Percentiles rank a stretch among this genome's conserved stretches.
Conservation (phyloP, 2,329 filamentous ascomycete species). For the Chrysosporium keratinophilum region DNA sequence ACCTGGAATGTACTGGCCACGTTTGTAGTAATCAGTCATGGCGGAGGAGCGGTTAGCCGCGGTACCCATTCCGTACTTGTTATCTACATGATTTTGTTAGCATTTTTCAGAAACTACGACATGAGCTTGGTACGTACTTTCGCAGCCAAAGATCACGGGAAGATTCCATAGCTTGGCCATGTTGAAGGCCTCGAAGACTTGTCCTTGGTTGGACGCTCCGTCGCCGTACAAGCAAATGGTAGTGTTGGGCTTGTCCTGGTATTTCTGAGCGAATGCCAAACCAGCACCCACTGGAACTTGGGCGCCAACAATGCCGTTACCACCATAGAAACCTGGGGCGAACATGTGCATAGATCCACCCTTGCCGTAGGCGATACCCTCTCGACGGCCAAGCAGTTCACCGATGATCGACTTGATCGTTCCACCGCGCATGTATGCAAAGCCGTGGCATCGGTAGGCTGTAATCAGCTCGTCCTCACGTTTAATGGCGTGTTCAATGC, state of each 20-base stretch:
- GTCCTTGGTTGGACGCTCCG: conserved; percentile 96
- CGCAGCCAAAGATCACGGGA: conserved; percentile 89
- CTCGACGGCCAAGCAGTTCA: conserved; percentile 85
- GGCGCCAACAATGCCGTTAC: conserved; percentile 97
- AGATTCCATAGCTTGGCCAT: conserved; percentile 99
- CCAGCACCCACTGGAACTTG: conserved; percentile 96
- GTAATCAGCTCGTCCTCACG: conserved; percentile 92
- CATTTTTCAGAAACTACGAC: not conserved
- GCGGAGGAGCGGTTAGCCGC: conserved; percentile 87
- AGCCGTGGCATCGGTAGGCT: conserved; percentile 97
- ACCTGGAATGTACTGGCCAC: conserved; percentile 97
- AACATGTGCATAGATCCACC: conserved; percentile 99
- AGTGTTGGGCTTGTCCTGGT: conserved; percentile 75
- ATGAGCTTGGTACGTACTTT: conserved; percentile 58
- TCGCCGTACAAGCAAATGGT: conserved; percentile 91
- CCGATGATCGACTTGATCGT: conserved; percentile 87
- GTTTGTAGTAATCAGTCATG: conserved; percentile 99
- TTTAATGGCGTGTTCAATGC: conserved; percentile 91
- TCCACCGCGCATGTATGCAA: conserved; percentile 90
- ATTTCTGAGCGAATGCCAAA: conserved; percentile 94
- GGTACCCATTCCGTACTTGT: conserved; percentile 99
- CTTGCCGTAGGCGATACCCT: conserved; percentile 97
- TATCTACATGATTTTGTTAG: conserved; percentile 53
- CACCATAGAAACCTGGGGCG: conserved; percentile 91
- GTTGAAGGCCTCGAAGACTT: conserved; percentile 99